Evolutionary conservation across 768 basidiomycete genomes (phyloP).

Genomic region (Baorangia bicolor): DNA sequence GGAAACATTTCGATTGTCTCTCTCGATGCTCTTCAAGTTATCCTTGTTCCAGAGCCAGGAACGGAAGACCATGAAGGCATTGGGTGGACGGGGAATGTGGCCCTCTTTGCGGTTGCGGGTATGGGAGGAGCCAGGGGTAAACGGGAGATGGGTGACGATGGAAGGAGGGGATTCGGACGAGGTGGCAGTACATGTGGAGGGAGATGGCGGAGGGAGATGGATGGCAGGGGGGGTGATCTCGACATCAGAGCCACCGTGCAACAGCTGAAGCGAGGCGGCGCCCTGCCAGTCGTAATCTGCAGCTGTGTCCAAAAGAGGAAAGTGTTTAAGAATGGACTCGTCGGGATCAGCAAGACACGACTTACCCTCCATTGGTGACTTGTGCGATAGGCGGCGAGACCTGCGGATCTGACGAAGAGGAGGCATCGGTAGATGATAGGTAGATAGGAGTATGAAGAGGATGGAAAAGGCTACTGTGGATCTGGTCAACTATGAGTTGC

Average conservation of each 20-base stretch:
- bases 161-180: slow-evolving; percentile 18
- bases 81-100: slow-evolving; percentile 75
- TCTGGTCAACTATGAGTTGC: slow-evolving; percentile 1
- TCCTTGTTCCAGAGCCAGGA: slow-evolving; percentile 60
- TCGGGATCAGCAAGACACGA: slow-evolving; percentile 14
- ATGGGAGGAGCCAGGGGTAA: slow-evolving; percentile 38
- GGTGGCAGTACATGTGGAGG: slow-evolving; percentile 15
- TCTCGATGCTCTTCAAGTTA: slow-evolving; percentile 52
- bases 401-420: slow-evolving; percentile 36
- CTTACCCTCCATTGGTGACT: slow-evolving; percentile 36
- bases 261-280: slow-evolving; percentile 20
- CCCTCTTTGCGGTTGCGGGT: slow-evolving; percentile 40
- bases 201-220: slow-evolving; percentile 15
- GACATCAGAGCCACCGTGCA: slow-evolving; percentile 21
- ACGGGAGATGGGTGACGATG: slow-evolving; percentile 27
- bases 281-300: slow-evolving; percentile 30
- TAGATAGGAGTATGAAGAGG: not conserved
- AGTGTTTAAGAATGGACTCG: slow-evolving; percentile 33
- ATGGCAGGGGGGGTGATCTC: not conserved
- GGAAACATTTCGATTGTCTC: slow-evolving; percentile 71
- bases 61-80: slow-evolving; percentile 84
- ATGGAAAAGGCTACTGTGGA: not conserved
- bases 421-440: slow-evolving; percentile 26
- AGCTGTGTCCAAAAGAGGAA: slow-evolving; percentile 35
- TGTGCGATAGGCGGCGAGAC: slow-evolving; percentile 46